These are phyloP conservation scores for Malassezia equina DNA, from an alignment of 1,284 basidiomycete genomes.

Conservation along the genomic window DNA sequence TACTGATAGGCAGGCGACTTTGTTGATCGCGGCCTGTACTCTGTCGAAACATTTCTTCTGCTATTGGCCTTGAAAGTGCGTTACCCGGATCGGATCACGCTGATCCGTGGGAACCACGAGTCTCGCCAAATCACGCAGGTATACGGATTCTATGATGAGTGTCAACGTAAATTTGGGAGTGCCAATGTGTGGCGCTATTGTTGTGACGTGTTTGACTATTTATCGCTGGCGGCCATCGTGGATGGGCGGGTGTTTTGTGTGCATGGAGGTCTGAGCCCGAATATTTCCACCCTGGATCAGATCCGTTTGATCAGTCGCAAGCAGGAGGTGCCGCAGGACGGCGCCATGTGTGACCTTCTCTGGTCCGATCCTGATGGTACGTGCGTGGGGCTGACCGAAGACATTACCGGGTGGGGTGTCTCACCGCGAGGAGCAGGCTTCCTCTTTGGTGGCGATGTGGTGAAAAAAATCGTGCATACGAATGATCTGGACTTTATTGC, in stretches of 20 bases:
- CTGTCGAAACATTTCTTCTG: conserved; percentile 90
- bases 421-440: conserved; percentile 94
- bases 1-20: conserved; percentile 26
- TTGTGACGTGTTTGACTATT: conserved; percentile 95
- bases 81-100: conserved; percentile 91
- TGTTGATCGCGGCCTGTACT: conserved; percentile 74
- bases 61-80: conserved; percentile 91
- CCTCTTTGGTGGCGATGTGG: conserved; percentile 86
- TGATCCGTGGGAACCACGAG: conserved; percentile 96
- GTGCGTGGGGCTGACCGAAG: conserved; percentile 24
- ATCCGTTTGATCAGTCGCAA: conserved; percentile 90
- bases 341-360: conserved; percentile 93
- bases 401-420: conserved; percentile 60
- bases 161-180: conserved; percentile 87
- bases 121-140: conserved; percentile 91
- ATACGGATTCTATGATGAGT: conserved; percentile 98
- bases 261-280: conserved; percentile 73
- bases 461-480: conserved; percentile 74
- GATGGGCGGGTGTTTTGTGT: conserved; percentile 87
- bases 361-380: conserved; percentile 97
- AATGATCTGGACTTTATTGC: conserved; percentile 93
- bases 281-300: conserved; percentile 33
- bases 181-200: conserved; percentile 96
- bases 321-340: conserved; percentile 98
- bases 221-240: conserved; percentile 84